A percentile compares a stretch with the other conserved stretches of the same genome.
Evolutionary conservation across 441 rosid species (phyloP).

Genomic region (Populus hybrid): DNA sequence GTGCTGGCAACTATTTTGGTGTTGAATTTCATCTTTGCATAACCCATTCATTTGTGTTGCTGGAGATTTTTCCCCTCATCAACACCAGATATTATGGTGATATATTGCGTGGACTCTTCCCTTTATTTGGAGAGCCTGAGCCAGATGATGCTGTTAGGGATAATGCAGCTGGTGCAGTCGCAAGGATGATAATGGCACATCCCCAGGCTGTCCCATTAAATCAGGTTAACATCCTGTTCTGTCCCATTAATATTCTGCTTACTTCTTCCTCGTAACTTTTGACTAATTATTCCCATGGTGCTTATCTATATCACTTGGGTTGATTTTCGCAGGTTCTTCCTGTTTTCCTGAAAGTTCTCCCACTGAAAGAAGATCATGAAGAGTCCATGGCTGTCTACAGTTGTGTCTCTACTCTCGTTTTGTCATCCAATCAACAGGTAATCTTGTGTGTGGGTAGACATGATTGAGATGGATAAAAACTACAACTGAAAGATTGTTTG

Average conservation of each 20-base stretch:
- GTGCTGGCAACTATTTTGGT: conserved; percentile 1
- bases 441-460: not conserved
- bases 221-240: conserved; percentile 48
- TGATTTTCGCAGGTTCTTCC: conserved; percentile 75
- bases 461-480: not conserved
- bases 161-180: conserved; percentile 99
- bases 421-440: conserved; percentile 89
- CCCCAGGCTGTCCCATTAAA: conserved; percentile 86
- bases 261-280: not conserved
- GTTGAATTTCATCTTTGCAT: not conserved
- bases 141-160: conserved; percentile 95
- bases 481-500: not conserved
- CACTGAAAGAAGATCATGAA: conserved; percentile 94
- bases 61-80: conserved; percentile 43
- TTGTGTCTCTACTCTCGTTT: conserved; percentile 78
- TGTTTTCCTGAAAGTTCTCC: conserved; percentile 83
- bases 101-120: conserved; percentile 68
- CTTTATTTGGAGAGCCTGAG: conserved; percentile 91
- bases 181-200: conserved; percentile 94
- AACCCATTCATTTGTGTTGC: not conserved
- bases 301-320: conserved; percentile 15
- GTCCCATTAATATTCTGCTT: conserved; percentile 4
- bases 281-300: not conserved
- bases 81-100: conserved; percentile 72
- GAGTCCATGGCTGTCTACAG: conserved; percentile 90